Base-by-base conservation (phyloP, 495 filamentous ascomycete genomes). In the Tuber microsphaerosporum region DNA sequence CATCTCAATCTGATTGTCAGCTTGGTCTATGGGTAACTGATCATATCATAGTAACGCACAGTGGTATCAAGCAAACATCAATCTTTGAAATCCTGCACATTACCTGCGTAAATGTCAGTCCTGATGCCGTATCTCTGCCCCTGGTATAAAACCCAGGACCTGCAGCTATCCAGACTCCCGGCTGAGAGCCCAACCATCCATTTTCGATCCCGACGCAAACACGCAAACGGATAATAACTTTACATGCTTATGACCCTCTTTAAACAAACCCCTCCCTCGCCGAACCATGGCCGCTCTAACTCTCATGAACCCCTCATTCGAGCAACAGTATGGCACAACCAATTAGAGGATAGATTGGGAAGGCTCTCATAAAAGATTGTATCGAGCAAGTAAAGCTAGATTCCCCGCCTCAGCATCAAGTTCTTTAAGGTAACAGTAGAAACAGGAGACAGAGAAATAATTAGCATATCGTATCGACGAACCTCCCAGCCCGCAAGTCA, bases 31-130 rank as follows among this genome's bases (percentile, higher is more conserved):
- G 31, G 9, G 45, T 48, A 48, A 17, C 45, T 0, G n/a, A 56
- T 17, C 20, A 16, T 16, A 51, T 8, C 20, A 41, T 41, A 0
- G 48, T n/a, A 22, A n/a, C 2, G 14, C 56, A 65, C 26, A 7
- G 56, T 34, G 14, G 12, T 31, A 34, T 34, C 56, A 65, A 65
- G 26, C 26, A 65, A 19, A 65, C 12, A 65, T 31, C 56, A 19
- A 17, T 12, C 34, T 31, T 65, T 14, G 56, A 34, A 65, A 65
- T 34, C 26, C 26, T 34, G 31, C 56, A 17, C 26, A 17, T 34
- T 65, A 65, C 56, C 56, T 9, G 56, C 56, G 56, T 65, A 65
- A 65, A 65, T 65, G 56, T 65, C 56, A 65, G 56, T 34, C 34
- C 56, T 34, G 12, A 14, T 6, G 6, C 14, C 1, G 12, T 65